Evolutionary conservation across 2,329 filamentous ascomycete genomes (phyloP).

Genomic region (Curvularia hawaiiensis): DNA sequence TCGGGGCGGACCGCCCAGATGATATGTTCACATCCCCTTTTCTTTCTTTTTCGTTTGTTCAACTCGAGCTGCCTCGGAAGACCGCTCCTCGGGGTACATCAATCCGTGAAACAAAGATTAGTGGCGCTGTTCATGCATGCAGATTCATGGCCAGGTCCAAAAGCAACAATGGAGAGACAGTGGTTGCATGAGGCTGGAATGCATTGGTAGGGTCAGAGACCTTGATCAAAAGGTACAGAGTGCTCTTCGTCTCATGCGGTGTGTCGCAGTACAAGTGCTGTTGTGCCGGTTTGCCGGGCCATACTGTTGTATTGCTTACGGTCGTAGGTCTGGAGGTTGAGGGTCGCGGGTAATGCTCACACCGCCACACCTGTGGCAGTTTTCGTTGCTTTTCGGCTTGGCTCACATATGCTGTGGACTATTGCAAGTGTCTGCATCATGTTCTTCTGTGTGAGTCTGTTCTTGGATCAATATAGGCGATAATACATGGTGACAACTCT

Average conservation of each 20-base stretch:
- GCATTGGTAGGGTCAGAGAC: neutral
- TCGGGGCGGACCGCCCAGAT: neutral
- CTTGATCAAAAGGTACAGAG: neutral
- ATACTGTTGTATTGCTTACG: neutral
- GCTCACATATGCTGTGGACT: neutral
- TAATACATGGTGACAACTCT: neutral
- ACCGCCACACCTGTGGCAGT: neutral
- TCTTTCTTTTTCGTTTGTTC: conserved; percentile 1
- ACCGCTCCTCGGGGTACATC: neutral
- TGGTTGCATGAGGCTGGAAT: neutral
- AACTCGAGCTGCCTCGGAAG: neutral
- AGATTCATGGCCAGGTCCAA: neutral
- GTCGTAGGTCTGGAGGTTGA: neutral
- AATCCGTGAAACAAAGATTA: neutral
- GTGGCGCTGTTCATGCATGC: neutral
- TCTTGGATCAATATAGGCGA: neutral
- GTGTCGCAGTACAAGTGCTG: neutral
- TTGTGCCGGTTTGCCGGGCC: neutral
- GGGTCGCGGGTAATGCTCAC: neutral
- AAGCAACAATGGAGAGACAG: conserved; percentile 1
- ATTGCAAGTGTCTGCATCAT: neutral
- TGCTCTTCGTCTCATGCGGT: neutral
- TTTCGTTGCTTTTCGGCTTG: conserved; percentile 6
- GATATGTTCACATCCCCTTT: neutral
- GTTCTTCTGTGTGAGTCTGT: neutral